Conservation (phyloP, 495 filamentous ascomycete genomes). For the Lophiostoma macrostomum region DNA sequence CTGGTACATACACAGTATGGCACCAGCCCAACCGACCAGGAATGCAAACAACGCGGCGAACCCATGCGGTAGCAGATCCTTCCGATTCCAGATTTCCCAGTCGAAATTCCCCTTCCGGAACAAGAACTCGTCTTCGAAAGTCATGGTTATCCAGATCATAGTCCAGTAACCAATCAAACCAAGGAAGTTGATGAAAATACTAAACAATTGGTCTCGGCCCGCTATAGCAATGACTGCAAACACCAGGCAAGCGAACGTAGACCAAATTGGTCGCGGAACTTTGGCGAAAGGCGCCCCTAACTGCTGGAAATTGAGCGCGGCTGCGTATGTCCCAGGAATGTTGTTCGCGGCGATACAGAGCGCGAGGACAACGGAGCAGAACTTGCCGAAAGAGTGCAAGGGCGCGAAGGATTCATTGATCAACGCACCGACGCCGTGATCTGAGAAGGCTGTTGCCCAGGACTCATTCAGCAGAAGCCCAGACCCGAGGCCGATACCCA, state of each 20-base stretch:
- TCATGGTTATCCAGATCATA: constrained; percentile 50
- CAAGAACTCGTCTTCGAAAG: constrained; percentile 61
- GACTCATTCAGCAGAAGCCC: constrained; percentile 21
- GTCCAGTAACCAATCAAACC: constrained; percentile 75
- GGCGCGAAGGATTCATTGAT: constrained; percentile 20
- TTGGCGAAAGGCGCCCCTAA: constrained; percentile 19
- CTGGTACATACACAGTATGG: constrained; percentile 66
- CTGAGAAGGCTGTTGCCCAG: constrained; percentile 29
- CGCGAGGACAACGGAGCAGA: constrained; percentile 33
- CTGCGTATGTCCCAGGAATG: constrained; percentile 31
- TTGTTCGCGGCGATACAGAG: constrained; percentile 29
- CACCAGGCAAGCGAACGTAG: constrained; percentile 56
- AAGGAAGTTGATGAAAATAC: constrained; percentile 70
- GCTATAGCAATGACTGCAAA: constrained; percentile 63
- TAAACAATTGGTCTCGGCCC: constrained; percentile 58
- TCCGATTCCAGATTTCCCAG: constrained; percentile 61
- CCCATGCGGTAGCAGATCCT: constrained; percentile 58
- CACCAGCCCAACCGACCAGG: constrained; percentile 66
- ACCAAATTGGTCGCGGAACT: constrained; percentile 60
- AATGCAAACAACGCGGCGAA: constrained; percentile 62
- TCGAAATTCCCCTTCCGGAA: constrained; percentile 57
- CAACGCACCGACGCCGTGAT: constrained; percentile 35
- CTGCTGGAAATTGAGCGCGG: constrained; percentile 27
- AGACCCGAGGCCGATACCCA: constrained; percentile 34
- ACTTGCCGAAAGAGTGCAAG: constrained; percentile 30